These are phyloP conservation scores for Solanum chiquidenum DNA, from an alignment of 257 asterid species.

Conservation along the genomic window DNA sequence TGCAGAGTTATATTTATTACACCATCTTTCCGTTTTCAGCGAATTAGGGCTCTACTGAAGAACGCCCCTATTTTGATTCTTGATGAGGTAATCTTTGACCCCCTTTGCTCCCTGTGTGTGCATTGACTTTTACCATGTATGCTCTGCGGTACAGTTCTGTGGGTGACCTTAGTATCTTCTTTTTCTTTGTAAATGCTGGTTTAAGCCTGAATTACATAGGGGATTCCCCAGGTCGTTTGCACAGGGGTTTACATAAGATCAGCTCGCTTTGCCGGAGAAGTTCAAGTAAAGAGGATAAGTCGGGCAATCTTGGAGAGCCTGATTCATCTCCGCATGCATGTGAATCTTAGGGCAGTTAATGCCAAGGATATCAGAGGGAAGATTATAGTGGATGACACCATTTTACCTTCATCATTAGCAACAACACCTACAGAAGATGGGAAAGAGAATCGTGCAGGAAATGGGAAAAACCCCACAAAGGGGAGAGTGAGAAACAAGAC, in stretches of 20 bases:
- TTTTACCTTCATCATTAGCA: conserved; percentile 13
- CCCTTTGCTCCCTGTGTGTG: background rate
- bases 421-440: conserved; percentile 24
- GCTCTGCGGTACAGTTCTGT: background rate
- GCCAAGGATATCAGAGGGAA: conserved; percentile 42
- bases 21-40: conserved; percentile 30
- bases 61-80: conserved; percentile 82
- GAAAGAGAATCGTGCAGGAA: conserved; percentile 29
- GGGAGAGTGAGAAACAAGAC: conserved; percentile 38
- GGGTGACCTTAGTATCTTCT: background rate
- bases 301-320: conserved; percentile 15
- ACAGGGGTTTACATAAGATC: conserved; percentile 50
- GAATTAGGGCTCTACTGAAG: conserved; percentile 92
- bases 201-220: background rate
- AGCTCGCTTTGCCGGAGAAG: conserved; percentile 45
- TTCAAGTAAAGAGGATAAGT: conserved; percentile 30
- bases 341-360: conserved; percentile 32
- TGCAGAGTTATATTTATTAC: background rate
- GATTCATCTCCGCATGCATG: conserved; percentile 29
- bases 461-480: conserved; percentile 19
- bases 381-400: conserved; percentile 37
- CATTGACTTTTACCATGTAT: background rate
- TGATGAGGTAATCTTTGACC: conserved; percentile 57
- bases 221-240: conserved; percentile 28
- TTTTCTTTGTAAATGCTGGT: background rate